These are phyloP conservation scores for Strobilomyces echinocephalus DNA, from an alignment of 768 basidiomycete species.

Conservation along the genomic window DNA sequence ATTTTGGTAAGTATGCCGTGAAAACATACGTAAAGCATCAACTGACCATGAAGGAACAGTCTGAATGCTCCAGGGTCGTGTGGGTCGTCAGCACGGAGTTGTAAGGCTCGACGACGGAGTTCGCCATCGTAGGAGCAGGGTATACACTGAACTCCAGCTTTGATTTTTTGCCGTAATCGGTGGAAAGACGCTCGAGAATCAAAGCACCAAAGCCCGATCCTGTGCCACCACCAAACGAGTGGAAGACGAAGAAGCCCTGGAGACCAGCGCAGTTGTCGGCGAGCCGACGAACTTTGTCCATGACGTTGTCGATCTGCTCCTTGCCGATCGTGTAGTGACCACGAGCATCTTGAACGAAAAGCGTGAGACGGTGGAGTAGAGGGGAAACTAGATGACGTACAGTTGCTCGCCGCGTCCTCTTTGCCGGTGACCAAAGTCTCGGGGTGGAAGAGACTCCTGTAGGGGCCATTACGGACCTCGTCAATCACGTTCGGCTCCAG, in stretches of 20 bases:
- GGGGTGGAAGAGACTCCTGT: slow-evolving; percentile 97
- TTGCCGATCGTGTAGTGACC: slow-evolving; percentile 99
- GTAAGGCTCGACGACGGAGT: slow-evolving; percentile 97
- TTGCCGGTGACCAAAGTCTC: slow-evolving; percentile 98
- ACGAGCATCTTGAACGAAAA: slow-evolving; percentile 68
- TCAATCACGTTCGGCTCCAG: slow-evolving; percentile 98
- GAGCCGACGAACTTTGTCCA: slow-evolving; percentile 92
- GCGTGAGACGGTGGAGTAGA: background rate
- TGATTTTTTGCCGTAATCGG: slow-evolving; percentile 98
- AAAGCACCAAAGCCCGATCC: slow-evolving; percentile 98
- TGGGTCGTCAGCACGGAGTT: slow-evolving; percentile 96
- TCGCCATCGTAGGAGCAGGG: slow-evolving; percentile 88
- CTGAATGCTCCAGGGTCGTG: slow-evolving; percentile 97
- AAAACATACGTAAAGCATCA: slow-evolving; percentile 6
- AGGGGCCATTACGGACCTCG: slow-evolving; percentile 92
- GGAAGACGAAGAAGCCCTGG: slow-evolving; percentile 99
- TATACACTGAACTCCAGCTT: slow-evolving; percentile 98
- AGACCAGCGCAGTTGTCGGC: slow-evolving; percentile 96
- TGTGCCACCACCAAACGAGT: slow-evolving; percentile 99
- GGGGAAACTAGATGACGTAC: slow-evolving; percentile 39
- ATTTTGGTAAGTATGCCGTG: slow-evolving; percentile 1
- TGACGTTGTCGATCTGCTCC: slow-evolving; percentile 92
- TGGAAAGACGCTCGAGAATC: slow-evolving; percentile 90
- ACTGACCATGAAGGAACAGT: slow-evolving; percentile 96
- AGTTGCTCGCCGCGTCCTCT: slow-evolving; percentile 99